Percentiles rank a stretch among this genome's conserved stretches.
Conservation (phyloP, 768 basidiomycete species). For the Tylopilus rubrobrunneus region DNA sequence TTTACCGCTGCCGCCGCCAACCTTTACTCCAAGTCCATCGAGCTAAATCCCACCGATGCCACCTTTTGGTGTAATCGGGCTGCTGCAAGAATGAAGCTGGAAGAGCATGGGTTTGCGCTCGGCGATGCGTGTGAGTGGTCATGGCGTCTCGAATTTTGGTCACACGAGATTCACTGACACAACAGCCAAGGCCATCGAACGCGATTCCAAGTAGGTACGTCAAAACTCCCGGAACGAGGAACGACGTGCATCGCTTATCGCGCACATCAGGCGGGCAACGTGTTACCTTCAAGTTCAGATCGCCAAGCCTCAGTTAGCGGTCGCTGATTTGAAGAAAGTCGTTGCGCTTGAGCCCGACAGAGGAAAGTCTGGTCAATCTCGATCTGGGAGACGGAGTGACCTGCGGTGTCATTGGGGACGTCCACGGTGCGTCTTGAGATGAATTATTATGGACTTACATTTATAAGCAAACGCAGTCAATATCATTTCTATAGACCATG, state of each 20-base stretch:
- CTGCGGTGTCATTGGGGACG: slow-evolving; percentile 94
- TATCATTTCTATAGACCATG: slow-evolving; percentile 92
- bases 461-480: slow-evolving; percentile 93
- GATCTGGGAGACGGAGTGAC: slow-evolving; percentile 72
- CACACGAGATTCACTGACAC: slow-evolving; percentile 14
- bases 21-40: slow-evolving; percentile 81
- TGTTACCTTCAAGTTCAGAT: slow-evolving; percentile 92
- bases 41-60: slow-evolving; percentile 81
- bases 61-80: slow-evolving; percentile 95
- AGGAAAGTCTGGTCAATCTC: slow-evolving; percentile 79
- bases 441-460: slow-evolving; percentile 48
- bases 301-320: slow-evolving; percentile 79
- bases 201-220: slow-evolving; percentile 77
- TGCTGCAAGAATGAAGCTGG: slow-evolving; percentile 86
- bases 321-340: slow-evolving; percentile 85
- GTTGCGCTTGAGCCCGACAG: slow-evolving; percentile 79
- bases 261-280: slow-evolving; percentile 65
- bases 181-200: slow-evolving; percentile 75
- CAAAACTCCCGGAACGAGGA: background rate
- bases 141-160: slow-evolving; percentile 1
- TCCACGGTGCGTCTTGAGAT: slow-evolving; percentile 61
- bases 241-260: background rate
- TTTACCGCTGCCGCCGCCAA: slow-evolving; percentile 73
- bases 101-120: slow-evolving; percentile 92
- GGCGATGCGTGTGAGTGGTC: slow-evolving; percentile 71